These are phyloP conservation scores for Endoconidiophora laricicola DNA, from an alignment of 2,329 filamentous ascomycete genomes.

Conservation along the genomic window DNA sequence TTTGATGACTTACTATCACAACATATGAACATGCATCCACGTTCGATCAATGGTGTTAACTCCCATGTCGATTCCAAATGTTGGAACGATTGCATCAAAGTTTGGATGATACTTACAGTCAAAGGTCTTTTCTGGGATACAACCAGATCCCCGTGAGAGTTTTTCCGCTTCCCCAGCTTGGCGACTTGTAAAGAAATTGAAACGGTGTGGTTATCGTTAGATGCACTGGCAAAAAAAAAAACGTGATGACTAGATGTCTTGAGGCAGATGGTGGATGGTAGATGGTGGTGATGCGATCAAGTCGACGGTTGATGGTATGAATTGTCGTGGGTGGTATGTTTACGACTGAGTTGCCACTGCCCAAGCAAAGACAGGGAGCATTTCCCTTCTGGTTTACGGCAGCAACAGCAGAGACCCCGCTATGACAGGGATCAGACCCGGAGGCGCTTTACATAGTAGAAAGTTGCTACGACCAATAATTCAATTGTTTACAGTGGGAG, in stretches of 20 bases:
- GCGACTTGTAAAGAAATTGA: slow-evolving; percentile 16
- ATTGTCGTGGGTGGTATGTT: too few species aligned
- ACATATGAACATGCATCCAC: background rate
- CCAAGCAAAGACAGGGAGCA: too few species aligned
- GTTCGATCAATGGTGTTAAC: background rate
- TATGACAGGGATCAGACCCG: slow-evolving; percentile 3
- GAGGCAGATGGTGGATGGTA: too few species aligned
- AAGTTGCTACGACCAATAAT: background rate
- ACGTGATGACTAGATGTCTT: too few species aligned
- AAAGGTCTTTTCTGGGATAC: slow-evolving; percentile 42
- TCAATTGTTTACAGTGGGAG: too few species aligned
- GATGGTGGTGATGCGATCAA: too few species aligned
- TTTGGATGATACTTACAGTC: slow-evolving; percentile 32
- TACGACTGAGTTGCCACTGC: too few species aligned
- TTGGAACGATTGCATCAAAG: too few species aligned
- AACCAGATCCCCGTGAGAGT: slow-evolving; percentile 42
- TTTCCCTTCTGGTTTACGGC: too few species aligned
- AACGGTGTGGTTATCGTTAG: background rate
- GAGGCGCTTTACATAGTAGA: slow-evolving; percentile 3
- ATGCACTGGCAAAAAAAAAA: too few species aligned
- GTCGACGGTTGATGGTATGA: too few species aligned
- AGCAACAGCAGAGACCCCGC: background rate
- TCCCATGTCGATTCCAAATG: background rate
- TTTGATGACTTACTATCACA: background rate
- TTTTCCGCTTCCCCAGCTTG: slow-evolving; percentile 53